Conservation (phyloP, 495 filamentous ascomycete genomes). For the Friedmanniomyces simplex region DNA sequence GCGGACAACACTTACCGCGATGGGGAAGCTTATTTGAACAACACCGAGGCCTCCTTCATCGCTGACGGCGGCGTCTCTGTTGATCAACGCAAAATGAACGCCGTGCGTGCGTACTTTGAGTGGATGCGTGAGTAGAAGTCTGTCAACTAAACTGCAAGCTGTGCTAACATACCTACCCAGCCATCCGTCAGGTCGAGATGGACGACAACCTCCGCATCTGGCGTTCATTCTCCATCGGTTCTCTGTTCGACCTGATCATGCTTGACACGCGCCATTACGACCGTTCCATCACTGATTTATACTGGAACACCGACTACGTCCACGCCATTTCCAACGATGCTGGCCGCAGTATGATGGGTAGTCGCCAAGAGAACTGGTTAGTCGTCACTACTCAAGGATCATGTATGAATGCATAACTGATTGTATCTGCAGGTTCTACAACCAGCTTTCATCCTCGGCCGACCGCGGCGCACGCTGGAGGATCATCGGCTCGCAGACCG, state of each 20-base stretch:
- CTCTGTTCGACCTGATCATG: slow-evolving; percentile 56
- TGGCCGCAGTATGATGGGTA: slow-evolving; percentile 52
- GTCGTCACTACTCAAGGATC: neutral
- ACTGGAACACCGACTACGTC: slow-evolving; percentile 48
- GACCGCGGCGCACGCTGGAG: slow-evolving; percentile 51
- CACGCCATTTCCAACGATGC: slow-evolving; percentile 45
- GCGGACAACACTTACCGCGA: slow-evolving; percentile 53
- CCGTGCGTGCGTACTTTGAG: slow-evolving; percentile 61
- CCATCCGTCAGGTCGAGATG: slow-evolving; percentile 50
- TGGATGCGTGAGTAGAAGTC: slow-evolving; percentile 37
- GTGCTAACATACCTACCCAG: neutral
- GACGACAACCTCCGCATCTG: slow-evolving; percentile 62
- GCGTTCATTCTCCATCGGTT: slow-evolving; percentile 54
- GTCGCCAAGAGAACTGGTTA: slow-evolving; percentile 52
- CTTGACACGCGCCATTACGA: slow-evolving; percentile 60
- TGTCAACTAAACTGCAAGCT: neutral
- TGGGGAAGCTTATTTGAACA: slow-evolving; percentile 44
- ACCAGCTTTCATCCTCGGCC: slow-evolving; percentile 42
- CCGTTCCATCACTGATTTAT: slow-evolving; percentile 42
- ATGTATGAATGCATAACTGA: neutral
- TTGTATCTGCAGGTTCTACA: slow-evolving; percentile 39
- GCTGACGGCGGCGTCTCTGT: slow-evolving; percentile 48
- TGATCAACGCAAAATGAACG: slow-evolving; percentile 59
- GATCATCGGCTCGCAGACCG: slow-evolving; percentile 53
- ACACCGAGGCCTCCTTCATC: slow-evolving; percentile 52